A percentile compares a stretch with the other conserved stretches of the same genome.
phyloP scores from a whole-genome alignment of 2,329 filamentous ascomycete species.

The Monosporascus sp. region DNA sequence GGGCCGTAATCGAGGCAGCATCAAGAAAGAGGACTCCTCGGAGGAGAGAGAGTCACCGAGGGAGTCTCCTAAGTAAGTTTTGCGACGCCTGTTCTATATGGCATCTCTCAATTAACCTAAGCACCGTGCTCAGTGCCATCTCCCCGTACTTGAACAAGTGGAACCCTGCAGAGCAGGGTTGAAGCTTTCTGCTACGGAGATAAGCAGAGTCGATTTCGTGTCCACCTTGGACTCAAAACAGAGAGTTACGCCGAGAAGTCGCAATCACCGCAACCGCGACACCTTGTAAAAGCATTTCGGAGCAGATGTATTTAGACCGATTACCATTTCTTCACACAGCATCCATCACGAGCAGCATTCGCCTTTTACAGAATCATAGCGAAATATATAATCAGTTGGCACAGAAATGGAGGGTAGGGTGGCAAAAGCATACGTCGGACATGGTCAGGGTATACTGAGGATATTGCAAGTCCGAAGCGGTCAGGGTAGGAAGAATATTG shows the following conservation, averaged over 20 bases:
- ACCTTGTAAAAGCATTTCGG: too few species aligned
- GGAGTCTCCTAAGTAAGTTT: constrained; percentile 24
- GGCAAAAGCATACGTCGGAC: background rate
- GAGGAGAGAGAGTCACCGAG: constrained; percentile 28
- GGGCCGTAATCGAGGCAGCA: constrained; percentile 21
- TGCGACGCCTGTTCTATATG: background rate
- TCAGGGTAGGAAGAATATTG: too few species aligned
- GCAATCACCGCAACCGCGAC: too few species aligned
- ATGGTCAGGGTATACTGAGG: too few species aligned
- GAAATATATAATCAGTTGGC: background rate
- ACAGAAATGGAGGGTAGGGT: background rate
- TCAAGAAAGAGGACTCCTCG: constrained; percentile 21
- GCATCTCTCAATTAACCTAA: constrained; percentile 8
- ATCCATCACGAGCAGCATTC: background rate
- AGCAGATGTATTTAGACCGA: background rate
- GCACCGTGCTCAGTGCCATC: constrained; percentile 15
- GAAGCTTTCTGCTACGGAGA: background rate
- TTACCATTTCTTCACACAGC: background rate
- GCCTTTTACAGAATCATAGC: background rate
- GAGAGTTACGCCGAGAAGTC: too few species aligned
- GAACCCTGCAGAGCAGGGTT: constrained; percentile 20
- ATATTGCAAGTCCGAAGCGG: too few species aligned
- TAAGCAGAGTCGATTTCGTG: too few species aligned
- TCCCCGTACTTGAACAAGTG: constrained; percentile 23
- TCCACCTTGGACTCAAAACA: too few species aligned